Base-by-base conservation (phyloP, 805 yeast species). In the Nakazawaea populi region DNA sequence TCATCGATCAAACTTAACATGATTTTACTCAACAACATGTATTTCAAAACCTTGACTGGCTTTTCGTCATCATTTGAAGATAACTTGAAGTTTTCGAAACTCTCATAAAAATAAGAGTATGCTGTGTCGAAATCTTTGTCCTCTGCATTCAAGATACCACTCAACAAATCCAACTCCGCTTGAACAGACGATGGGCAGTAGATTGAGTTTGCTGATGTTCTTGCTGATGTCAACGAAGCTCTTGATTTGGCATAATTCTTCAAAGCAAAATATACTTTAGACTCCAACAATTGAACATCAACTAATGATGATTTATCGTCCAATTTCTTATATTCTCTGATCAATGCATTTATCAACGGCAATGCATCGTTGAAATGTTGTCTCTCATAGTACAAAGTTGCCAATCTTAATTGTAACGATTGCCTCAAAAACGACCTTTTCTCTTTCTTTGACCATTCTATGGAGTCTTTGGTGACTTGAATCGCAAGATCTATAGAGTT, bases 101-200 rank as follows among this genome's bases (percentile, higher is more conserved):
- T 85, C 70, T 94, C 99, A 63, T 81, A 91, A 62, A 94, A 94
- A 68, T 94, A 94, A 6, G 97, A 90, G 64, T 79, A 94, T 10
- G 98, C 96, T 9, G 99, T 94, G 65, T 89, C 87, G 72, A 88
- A 95, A 68, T 94, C 99, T 66, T 88, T 88, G 61, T 94, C 98
- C 69, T 94, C 97, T 38, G 97, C 96, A 71, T 92, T 95, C 55
- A 94, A 77, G 51, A 92, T 83, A 59, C 99, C 99, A 64, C 95
- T 85, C 85, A 92, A 90, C 70, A 89, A 80, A 66, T 94, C 99
- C 50, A 94, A 77, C 64, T 90, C 96, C 1, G 98, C 98, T 70
- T 94, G 96, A 59, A 86, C 77, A 47, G 83, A 73, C n/a, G 97
- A 87, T 8, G 98, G 96, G 61, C 96, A 88, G 72, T 91, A 95